These are phyloP conservation scores for Aspergillus awamori DNA, from an alignment of 2,329 filamentous ascomycete species.

Conservation along the genomic window DNA sequence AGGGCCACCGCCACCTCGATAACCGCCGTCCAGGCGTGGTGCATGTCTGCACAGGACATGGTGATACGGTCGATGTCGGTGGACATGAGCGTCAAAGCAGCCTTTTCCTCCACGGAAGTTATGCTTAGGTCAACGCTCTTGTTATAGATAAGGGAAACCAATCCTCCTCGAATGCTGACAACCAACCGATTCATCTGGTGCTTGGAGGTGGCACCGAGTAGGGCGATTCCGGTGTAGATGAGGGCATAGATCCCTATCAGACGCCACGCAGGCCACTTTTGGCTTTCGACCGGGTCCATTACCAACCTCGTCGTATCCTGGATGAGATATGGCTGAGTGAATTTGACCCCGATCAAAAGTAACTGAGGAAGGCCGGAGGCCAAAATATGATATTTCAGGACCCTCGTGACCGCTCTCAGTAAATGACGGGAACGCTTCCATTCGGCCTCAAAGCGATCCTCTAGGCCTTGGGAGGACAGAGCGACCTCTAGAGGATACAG, in stretches of 20 bases:
- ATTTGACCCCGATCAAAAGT: neutral
- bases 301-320: neutral
- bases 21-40: conserved; percentile 1
- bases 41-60: neutral
- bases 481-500: neutral
- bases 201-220: neutral
- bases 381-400: neutral
- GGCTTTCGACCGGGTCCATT: neutral
- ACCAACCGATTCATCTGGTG: conserved; percentile 6
- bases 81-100: conserved; percentile 6
- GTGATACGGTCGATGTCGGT: conserved; percentile 3
- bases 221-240: neutral
- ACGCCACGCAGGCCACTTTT: neutral
- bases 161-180: neutral
- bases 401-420: neutral
- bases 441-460: neutral
- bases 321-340: neutral
- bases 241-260: neutral
- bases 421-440: neutral
- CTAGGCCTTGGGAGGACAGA: neutral
- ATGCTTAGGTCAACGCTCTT: neutral
- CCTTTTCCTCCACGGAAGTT: neutral
- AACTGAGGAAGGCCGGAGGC: neutral
- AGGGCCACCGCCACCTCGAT: conserved; percentile 3
- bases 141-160: conserved; percentile 1